Conservation (phyloP, 2,329 filamentous ascomycete genomes). For the Colletotrichum chrysophilum region DNA sequence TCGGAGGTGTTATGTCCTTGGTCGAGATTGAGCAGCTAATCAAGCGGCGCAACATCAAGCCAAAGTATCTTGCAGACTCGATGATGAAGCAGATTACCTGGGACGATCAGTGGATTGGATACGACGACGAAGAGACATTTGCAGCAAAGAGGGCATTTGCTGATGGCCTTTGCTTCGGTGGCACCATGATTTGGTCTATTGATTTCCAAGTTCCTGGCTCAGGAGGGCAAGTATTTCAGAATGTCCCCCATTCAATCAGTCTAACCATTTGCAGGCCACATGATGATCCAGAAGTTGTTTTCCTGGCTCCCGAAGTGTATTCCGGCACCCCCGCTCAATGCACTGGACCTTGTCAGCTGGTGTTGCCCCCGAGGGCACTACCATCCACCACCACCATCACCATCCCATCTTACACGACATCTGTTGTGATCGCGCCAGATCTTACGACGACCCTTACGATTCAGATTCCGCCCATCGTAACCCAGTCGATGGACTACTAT, state of each 20-base stretch:
- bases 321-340: neutral
- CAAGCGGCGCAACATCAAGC: constrained; percentile 76
- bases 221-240: neutral
- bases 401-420: neutral
- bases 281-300: neutral
- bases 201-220: constrained; percentile 24
- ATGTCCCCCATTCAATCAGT: neutral
- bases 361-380: neutral
- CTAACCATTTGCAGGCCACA: neutral
- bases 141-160: constrained; percentile 31
- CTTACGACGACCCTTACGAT: neutral
- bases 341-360: neutral
- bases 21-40: constrained; percentile 72
- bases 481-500: neutral
- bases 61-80: constrained; percentile 67
- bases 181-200: constrained; percentile 36
- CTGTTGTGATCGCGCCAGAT: neutral
- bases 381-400: neutral
- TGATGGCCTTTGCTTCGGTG: constrained; percentile 32
- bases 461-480: neutral
- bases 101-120: constrained; percentile 30
- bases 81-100: constrained; percentile 31
- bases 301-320: neutral
- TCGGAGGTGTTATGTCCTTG: constrained; percentile 32
- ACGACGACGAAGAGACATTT: constrained; percentile 28